Conservation (phyloP, 169 alveolate species). For the Plasmodium inui region DNA sequence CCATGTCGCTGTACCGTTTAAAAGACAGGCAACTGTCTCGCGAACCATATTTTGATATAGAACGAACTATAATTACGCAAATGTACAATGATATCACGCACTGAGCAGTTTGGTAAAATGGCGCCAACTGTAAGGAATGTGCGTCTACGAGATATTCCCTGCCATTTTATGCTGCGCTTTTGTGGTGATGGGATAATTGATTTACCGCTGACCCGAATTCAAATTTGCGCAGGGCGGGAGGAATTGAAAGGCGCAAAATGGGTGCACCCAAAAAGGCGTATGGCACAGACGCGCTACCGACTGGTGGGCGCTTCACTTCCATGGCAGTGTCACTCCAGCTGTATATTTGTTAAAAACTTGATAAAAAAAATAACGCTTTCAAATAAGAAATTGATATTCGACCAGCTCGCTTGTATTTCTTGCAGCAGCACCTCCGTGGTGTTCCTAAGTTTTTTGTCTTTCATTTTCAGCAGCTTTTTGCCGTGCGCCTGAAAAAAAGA, state of each 20-base stretch:
- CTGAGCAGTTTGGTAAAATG: background rate
- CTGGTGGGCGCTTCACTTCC: background rate
- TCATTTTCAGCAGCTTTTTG: constrained; percentile 43
- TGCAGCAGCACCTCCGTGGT: constrained; percentile 51
- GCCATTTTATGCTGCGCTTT: background rate
- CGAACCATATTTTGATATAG: background rate
- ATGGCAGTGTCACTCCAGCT: constrained; percentile 22
- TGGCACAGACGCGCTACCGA: background rate
- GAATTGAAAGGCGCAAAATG: background rate
- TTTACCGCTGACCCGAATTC: background rate
- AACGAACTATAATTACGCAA: background rate
- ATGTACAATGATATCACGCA: background rate
- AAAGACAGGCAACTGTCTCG: background rate
- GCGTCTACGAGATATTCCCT: background rate
- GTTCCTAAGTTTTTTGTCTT: constrained; percentile 28
- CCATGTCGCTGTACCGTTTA: background rate
- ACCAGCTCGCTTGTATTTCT: constrained; percentile 67
- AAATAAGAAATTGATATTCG: constrained; percentile 61
- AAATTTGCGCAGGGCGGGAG: background rate
- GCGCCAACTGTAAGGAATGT: too few species aligned
- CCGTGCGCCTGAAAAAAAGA: constrained; percentile 44
- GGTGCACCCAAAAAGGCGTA: background rate
- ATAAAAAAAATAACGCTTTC: constrained; percentile 73
- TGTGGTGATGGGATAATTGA: background rate
- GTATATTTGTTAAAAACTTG: constrained; percentile 74